Conservation (phyloP, 306 rosid genomes). For the Sophora flavescens region DNA sequence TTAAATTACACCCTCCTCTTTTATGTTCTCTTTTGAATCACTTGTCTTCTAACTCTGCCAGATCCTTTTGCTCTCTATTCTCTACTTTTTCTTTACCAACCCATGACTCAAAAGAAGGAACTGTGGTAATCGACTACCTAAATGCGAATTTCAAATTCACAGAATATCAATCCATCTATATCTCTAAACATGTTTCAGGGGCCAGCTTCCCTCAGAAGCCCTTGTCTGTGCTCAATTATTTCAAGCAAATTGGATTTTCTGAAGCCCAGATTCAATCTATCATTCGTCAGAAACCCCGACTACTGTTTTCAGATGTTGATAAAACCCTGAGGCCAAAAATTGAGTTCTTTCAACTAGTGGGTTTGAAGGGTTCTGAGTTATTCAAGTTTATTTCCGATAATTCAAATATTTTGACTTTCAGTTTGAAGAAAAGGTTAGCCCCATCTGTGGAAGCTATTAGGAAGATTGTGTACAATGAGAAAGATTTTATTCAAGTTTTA, state of each 20-base stretch:
- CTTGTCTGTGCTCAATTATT: slow-evolving; percentile 47
- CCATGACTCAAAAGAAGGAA: neutral
- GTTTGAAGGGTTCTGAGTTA: slow-evolving; percentile 52
- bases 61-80: neutral
- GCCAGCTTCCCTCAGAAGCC: slow-evolving; percentile 44
- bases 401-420: slow-evolving; percentile 49
- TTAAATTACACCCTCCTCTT: slow-evolving; percentile 19
- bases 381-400: slow-evolving; percentile 46
- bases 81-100: neutral
- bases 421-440: slow-evolving; percentile 56
- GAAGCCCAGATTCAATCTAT: slow-evolving; percentile 48
- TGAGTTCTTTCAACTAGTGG: slow-evolving; percentile 56
- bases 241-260: slow-evolving; percentile 55
- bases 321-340: slow-evolving; percentile 63
- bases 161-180: slow-evolving; percentile 29
- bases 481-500: slow-evolving; percentile 44
- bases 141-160: slow-evolving; percentile 48
- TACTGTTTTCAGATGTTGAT: slow-evolving; percentile 53
- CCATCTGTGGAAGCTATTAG: slow-evolving; percentile 59
- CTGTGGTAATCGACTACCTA: neutral
- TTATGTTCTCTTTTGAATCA: slow-evolving; percentile 13
- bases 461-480: slow-evolving; percentile 44
- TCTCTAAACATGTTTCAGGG: slow-evolving; percentile 39
- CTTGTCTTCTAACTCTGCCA: slow-evolving; percentile 10
- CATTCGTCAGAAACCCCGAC: slow-evolving; percentile 39